phyloP scores from a whole-genome alignment of 1,284 basidiomycete genomes.

The Rhodotorula sp. region DNA sequence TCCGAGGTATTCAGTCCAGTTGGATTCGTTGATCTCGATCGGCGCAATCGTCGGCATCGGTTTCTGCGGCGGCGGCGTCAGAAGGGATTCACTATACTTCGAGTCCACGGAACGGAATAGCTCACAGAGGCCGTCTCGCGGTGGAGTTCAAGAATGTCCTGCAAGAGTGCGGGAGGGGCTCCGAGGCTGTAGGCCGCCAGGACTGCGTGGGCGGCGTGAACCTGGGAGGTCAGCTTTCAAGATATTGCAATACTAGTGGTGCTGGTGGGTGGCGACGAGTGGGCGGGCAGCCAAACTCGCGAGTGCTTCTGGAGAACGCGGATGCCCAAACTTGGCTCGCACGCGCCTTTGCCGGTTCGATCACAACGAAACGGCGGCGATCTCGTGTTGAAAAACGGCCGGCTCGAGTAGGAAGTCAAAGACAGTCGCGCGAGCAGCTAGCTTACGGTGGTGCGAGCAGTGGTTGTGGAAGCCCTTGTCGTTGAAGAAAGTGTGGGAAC shows the following conservation, averaged over 20 bases:
- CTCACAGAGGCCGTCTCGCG: conserved; percentile 17
- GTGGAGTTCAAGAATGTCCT: conserved; percentile 40
- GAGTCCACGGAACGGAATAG: background rate
- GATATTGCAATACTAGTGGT: background rate
- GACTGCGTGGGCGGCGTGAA: conserved; percentile 7
- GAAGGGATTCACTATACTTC: no score
- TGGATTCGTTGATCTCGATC: conserved; percentile 36
- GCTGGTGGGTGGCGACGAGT: no score
- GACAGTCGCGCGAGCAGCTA: background rate
- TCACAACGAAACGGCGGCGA: no score
- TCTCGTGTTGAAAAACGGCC: no score
- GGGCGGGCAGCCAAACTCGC: no score
- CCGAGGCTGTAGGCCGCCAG: conserved; percentile 45
- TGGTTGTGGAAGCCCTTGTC: conserved; percentile 46
- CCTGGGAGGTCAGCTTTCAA: background rate
- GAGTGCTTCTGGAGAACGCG: no score
- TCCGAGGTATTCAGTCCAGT: conserved; percentile 43
- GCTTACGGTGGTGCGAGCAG: conserved; percentile 36
- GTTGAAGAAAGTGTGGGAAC: conserved; percentile 42
- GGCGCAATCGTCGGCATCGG: conserved; percentile 40
- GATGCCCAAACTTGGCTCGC: no score
- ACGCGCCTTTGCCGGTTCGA: no score
- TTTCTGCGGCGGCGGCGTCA: conserved; percentile 17
- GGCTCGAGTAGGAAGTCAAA: no score
- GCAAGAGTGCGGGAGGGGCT: conserved; percentile 34